Conservation (phyloP, 345 rosid species). For the Eucalyptus curtisii region DNA sequence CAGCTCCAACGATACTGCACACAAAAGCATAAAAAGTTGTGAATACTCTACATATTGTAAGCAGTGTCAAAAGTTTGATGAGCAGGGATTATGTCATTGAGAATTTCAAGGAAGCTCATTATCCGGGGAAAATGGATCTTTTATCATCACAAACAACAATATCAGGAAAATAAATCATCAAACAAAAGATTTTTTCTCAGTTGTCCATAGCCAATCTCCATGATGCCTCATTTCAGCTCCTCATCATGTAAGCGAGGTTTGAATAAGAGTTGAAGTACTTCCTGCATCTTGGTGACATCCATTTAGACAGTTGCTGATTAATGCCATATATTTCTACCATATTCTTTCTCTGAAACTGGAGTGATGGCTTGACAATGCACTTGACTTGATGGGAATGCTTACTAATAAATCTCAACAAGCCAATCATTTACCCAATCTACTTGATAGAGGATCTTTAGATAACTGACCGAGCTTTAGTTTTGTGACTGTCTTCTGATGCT, state of each 20-base stretch:
- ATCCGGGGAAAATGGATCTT: background rate
- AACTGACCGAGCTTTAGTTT: background rate
- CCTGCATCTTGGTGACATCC: background rate
- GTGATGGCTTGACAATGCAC: background rate
- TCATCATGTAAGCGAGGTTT: background rate
- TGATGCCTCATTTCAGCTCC: background rate
- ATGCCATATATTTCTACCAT: background rate
- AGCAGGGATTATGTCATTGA: background rate
- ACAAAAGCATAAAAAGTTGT: background rate
- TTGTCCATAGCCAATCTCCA: background rate
- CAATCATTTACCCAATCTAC: background rate
- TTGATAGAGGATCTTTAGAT: background rate
- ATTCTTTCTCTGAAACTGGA: background rate
- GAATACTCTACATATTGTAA: background rate
- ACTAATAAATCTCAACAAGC: background rate
- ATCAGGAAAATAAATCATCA: background rate
- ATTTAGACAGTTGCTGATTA: background rate
- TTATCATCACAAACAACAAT: background rate
- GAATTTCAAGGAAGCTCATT: background rate
- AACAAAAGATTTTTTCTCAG: background rate
- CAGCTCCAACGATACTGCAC: slow-evolving; percentile 11
- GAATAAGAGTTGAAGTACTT: background rate
- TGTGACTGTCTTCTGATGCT: background rate
- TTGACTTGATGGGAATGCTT: background rate
- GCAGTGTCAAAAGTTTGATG: background rate